phyloP scores from a whole-genome alignment of 495 filamentous ascomycete species.

The Parathielavia hyrcaniae region DNA sequence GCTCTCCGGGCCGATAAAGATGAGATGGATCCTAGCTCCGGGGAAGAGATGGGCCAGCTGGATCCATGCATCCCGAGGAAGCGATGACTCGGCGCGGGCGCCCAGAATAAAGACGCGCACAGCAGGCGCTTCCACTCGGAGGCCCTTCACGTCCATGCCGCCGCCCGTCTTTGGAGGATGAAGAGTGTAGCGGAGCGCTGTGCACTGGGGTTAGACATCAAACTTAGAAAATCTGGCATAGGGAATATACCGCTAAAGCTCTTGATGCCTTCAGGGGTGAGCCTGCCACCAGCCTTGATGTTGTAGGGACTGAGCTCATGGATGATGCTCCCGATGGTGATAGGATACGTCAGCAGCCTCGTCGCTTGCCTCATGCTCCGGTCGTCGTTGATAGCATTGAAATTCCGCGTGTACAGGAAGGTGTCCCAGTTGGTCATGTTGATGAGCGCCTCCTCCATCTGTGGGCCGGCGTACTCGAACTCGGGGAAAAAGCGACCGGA shows the following conservation, averaged over 20 bases:
- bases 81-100: constrained; percentile 90
- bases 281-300: constrained; percentile 59
- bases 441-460: constrained; percentile 83
- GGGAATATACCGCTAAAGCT: constrained; percentile 72
- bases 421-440: constrained; percentile 99
- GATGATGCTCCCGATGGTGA: constrained; percentile 83
- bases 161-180: constrained; percentile 79
- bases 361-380: constrained; percentile 86
- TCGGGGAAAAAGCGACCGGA: constrained; percentile 89
- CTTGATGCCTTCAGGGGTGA: constrained; percentile 84
- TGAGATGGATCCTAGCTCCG: constrained; percentile 66
- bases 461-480: constrained; percentile 79
- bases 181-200: constrained; percentile 86
- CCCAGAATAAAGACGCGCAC: constrained; percentile 91
- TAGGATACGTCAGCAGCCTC: constrained; percentile 83
- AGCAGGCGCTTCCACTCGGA: constrained; percentile 76
- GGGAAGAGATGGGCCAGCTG: constrained; percentile 91
- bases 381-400: constrained; percentile 80
- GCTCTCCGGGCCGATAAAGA: constrained; percentile 93
- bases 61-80: constrained; percentile 88
- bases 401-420: constrained; percentile 81
- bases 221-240: too few species aligned
- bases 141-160: constrained; percentile 64
- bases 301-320: constrained; percentile 91
- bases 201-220: background rate